Evolutionary conservation across 805 yeast genomes (phyloP).

Genomic region (Pichia pseudocactophila): DNA sequence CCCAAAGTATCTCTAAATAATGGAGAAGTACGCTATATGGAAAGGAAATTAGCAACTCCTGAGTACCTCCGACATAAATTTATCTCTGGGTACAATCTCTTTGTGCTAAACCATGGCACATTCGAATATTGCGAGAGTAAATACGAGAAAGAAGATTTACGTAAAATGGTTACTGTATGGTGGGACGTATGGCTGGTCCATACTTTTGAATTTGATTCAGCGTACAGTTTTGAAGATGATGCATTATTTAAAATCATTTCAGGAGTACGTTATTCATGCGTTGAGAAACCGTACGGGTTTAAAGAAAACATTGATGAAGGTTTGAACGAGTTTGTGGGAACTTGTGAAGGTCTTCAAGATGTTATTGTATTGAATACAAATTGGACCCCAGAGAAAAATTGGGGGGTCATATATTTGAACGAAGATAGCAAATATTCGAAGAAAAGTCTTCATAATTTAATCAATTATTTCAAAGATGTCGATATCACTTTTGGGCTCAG

Average conservation of each 20-base stretch:
- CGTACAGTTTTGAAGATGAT: conserved; percentile 22
- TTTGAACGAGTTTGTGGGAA: conserved; percentile 10
- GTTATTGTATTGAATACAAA: conserved; percentile 22
- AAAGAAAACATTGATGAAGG: conserved; percentile 20
- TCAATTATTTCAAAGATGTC: conserved; percentile 20
- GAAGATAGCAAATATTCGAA: conserved; percentile 8
- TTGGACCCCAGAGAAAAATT: conserved; percentile 25
- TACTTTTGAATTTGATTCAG: conserved; percentile 20
- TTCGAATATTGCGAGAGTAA: conserved; percentile 8
- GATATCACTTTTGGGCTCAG: conserved; percentile 22
- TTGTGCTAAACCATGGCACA: conserved; percentile 27
- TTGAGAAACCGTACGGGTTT: conserved; percentile 24
- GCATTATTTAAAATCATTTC: conserved; percentile 27
- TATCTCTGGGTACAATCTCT: conserved; percentile 26
- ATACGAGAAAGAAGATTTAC: background rate
- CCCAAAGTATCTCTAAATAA: conserved; percentile 1
- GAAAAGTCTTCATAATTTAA: conserved; percentile 15
- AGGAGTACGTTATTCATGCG: conserved; percentile 25
- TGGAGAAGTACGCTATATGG: conserved; percentile 9
- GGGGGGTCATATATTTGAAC: conserved; percentile 23
- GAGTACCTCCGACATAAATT: conserved; percentile 27
- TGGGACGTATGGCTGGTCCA: conserved; percentile 30
- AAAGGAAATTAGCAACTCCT: conserved; percentile 26
- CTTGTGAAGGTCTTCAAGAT: conserved; percentile 15
- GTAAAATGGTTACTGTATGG: conserved; percentile 22